Percentiles rank a stretch among this genome's conserved stretches.
These are phyloP conservation scores for Epichloe amarillans DNA, from an alignment of 2,329 filamentous ascomycete genomes.

Conservation along the genomic window DNA sequence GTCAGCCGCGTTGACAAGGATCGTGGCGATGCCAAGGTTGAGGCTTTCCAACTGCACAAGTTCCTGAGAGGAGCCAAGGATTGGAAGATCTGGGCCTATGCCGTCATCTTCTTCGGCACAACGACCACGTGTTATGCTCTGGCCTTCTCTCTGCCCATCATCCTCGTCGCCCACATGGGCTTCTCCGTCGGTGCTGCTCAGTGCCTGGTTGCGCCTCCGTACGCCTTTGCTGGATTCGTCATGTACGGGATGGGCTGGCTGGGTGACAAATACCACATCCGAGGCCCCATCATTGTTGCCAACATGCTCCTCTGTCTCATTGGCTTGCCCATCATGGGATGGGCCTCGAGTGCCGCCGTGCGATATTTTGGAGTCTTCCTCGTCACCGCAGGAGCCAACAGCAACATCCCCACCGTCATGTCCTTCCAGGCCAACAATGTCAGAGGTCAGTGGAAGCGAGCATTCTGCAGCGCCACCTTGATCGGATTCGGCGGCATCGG, in stretches of 20 bases:
- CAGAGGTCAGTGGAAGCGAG: slow-evolving; percentile 78
- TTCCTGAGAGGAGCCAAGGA: slow-evolving; percentile 36
- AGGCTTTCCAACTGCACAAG: slow-evolving; percentile 33
- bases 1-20: slow-evolving; percentile 41
- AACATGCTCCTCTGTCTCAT: slow-evolving; percentile 55
- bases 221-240: slow-evolving; percentile 48
- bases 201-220: slow-evolving; percentile 60
- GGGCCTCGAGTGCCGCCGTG: slow-evolving; percentile 37
- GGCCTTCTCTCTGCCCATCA: slow-evolving; percentile 67
- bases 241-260: slow-evolving; percentile 48
- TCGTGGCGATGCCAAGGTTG: slow-evolving; percentile 41
- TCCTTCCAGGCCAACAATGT: slow-evolving; percentile 82
- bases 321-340: slow-evolving; percentile 62
- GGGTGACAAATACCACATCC: slow-evolving; percentile 53
- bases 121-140: slow-evolving; percentile 65
- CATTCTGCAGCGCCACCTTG: slow-evolving; percentile 62
- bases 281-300: slow-evolving; percentile 51
- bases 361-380: slow-evolving; percentile 67
- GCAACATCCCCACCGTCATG: slow-evolving; percentile 62
- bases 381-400: slow-evolving; percentile 61
- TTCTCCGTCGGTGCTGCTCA: slow-evolving; percentile 52
- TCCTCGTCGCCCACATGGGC: slow-evolving; percentile 49
- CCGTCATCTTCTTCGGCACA: slow-evolving; percentile 47
- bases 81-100: slow-evolving; percentile 50
- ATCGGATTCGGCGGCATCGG: slow-evolving; percentile 68